Conservation (phyloP, 1,284 basidiomycete species). For the Mycena citricolor region DNA sequence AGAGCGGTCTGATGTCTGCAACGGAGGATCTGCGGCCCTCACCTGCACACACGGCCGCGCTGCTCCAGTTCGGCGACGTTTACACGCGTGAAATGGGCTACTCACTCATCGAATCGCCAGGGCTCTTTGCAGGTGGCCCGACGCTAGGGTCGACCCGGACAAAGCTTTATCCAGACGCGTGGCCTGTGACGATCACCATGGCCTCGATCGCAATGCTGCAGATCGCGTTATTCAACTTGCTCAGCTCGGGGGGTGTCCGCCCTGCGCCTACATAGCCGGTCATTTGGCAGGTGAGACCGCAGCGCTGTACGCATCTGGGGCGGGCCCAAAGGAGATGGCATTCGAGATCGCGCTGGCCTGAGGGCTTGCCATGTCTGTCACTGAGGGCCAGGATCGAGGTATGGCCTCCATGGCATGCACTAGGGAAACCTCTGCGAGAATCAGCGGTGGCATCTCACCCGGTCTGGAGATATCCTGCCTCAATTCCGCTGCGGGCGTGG, state of each 20-base stretch:
- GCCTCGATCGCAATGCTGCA: slow-evolving; percentile 43
- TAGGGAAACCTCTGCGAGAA: slow-evolving; percentile 22
- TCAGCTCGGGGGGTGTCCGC: slow-evolving; percentile 33
- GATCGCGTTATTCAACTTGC: slow-evolving; percentile 42
- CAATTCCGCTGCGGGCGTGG: slow-evolving; percentile 38
- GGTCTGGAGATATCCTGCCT: slow-evolving; percentile 40
- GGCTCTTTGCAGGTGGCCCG: slow-evolving; percentile 33
- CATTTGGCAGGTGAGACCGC: slow-evolving; percentile 47
- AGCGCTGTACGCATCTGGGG: slow-evolving; percentile 42
- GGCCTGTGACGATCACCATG: slow-evolving; percentile 36
- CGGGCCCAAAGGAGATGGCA: slow-evolving; percentile 38
- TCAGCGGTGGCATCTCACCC: slow-evolving; percentile 2
- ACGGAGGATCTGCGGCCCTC: no score
- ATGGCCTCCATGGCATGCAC: slow-evolving; percentile 45
- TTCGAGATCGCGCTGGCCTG: slow-evolving; percentile 44
- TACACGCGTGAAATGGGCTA: slow-evolving; percentile 31
- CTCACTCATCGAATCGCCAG: slow-evolving; percentile 35
- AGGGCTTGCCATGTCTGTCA: slow-evolving; percentile 35
- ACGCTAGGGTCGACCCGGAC: slow-evolving; percentile 1
- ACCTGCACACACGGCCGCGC: no score
- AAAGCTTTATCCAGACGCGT: slow-evolving; percentile 21
- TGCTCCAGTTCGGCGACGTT: slow-evolving; percentile 36
- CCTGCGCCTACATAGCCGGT: slow-evolving; percentile 40
- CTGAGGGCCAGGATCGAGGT: slow-evolving; percentile 33
- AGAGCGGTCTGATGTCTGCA: no score